Base-by-base conservation (phyloP, 768 basidiomycete genomes). In the Trametes cubensis region DNA sequence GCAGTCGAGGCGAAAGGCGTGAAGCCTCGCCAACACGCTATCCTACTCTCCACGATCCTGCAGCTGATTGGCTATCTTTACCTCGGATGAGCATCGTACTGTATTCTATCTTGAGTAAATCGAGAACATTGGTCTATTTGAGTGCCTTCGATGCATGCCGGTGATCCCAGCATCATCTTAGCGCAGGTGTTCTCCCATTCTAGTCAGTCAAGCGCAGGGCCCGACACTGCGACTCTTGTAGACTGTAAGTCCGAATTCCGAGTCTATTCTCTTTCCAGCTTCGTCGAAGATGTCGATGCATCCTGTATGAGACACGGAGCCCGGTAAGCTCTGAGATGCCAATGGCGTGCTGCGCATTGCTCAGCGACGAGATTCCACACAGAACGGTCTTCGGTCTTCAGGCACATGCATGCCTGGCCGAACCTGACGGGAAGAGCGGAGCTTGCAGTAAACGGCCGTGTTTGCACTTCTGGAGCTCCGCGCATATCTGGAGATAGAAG, bases 1-100 rank as follows among this genome's bases (percentile, higher is more conserved):
- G 66, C 45, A 46, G 10, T 47, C 66, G 20, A 45, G 58, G 7
- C 58, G 57, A 17, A 61, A 51, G 49, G 25, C 55, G 18, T n/a
- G 23, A 25, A 13, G 30, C 47, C 39, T 8, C 21, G 13, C 21
- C 45, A 49, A 26, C 28, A 23, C 17, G 13, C 10, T 49, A 26
- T 23, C 14, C 48, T 14, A 6, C 25, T 18, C 15, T 49, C 25
- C 48, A 17, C 30, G 23, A 8, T 5, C 5, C 17, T 23, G 48
- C 15, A 26, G 25, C 14, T 5, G 25, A 26, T 6, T 26, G 2
- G 25, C 23, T 46, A 20, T 46, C 34, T 34, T 34, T 34, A 34
- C 34, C 34, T 34, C 10, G 34, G 34, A 34, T 11, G 34, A 4
- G 34, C 34, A 6, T 34, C 34, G 10, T 34, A 34, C 10, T 34